phyloP scores from a whole-genome alignment of 2,329 filamentous ascomycete species.

The Neofusicoccum ribis region DNA sequence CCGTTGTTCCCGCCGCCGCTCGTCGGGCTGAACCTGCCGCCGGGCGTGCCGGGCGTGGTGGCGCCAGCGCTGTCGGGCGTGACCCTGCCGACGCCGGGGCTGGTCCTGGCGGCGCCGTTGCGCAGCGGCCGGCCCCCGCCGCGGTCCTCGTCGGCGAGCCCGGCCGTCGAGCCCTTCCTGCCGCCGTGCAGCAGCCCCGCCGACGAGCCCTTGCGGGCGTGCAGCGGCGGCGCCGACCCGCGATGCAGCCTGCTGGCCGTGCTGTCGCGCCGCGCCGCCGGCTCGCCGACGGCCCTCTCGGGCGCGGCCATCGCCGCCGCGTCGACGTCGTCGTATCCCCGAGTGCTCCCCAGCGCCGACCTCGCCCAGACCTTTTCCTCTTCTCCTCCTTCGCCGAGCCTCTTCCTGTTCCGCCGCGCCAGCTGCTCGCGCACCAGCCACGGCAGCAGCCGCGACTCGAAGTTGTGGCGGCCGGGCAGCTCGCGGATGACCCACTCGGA shows the following conservation, averaged over 20 bases:
- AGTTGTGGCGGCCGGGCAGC: slow-evolving; percentile 4
- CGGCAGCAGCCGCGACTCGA: slow-evolving; percentile 7
- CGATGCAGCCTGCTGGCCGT: neutral
- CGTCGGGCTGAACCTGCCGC: too few species aligned
- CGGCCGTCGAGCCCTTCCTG: neutral
- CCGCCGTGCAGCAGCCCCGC: too few species aligned
- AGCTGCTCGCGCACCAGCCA: slow-evolving; percentile 11
- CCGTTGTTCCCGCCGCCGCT: neutral
- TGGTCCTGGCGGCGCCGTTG: too few species aligned
- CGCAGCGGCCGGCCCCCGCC: too few species aligned
- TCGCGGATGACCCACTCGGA: slow-evolving; percentile 16
- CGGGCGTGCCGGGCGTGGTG: too few species aligned
- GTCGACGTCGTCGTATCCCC: too few species aligned
- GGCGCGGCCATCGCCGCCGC: too few species aligned
- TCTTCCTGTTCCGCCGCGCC: neutral
- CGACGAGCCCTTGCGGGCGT: neutral
- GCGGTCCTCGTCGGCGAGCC: too few species aligned
- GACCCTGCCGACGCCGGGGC: neutral
- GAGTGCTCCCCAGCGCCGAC: neutral
- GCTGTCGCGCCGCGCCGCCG: neutral
- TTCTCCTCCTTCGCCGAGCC: neutral
- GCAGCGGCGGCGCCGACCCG: neutral
- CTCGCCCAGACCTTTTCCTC: neutral
- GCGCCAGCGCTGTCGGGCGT: neutral
- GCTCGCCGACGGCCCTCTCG: too few species aligned